Conservation (phyloP, 1,284 basidiomycete species). For the Irpex sp. region DNA sequence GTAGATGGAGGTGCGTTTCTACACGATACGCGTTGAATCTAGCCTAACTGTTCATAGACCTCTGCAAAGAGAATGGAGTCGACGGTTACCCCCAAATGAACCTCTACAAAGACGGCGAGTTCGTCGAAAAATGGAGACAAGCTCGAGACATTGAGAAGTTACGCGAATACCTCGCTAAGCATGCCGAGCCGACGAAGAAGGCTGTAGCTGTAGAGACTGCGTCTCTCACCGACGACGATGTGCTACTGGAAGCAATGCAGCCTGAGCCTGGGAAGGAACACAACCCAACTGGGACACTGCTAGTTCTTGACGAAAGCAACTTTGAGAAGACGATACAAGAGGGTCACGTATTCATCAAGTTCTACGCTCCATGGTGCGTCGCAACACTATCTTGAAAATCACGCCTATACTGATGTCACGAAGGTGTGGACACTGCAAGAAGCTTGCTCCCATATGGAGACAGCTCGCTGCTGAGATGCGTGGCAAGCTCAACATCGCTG, state of each 20-base stretch:
- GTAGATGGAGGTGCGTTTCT: constrained; percentile 72
- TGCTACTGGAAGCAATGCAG: background rate
- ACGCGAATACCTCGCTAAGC: constrained; percentile 43
- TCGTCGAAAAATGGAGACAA: constrained; percentile 55
- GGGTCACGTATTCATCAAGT: constrained; percentile 83
- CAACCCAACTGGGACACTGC: constrained; percentile 65
- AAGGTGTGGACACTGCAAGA: constrained; percentile 90
- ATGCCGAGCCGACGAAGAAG: constrained; percentile 25
- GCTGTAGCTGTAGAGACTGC: constrained; percentile 13
- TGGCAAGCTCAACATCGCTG: constrained; percentile 69
- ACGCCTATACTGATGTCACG: background rate
- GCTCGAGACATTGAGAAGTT: constrained; percentile 49
- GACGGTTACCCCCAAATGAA: constrained; percentile 79
- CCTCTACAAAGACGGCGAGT: constrained; percentile 68
- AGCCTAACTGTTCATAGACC: constrained; percentile 45
- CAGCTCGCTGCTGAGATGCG: constrained; percentile 70
- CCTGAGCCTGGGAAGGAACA: constrained; percentile 23
- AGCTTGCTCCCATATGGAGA: constrained; percentile 77
- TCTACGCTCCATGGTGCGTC: constrained; percentile 82
- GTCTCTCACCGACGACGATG: background rate
- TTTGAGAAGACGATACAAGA: constrained; percentile 49
- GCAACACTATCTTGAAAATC: background rate
- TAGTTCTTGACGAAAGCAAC: constrained; percentile 46
- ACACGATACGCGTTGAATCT: background rate
- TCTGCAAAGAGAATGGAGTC: constrained; percentile 71